A percentile compares a stretch with the other conserved stretches of the same genome.
Conservation (phyloP, 257 asterid genomes). For the Salvia hispanica region DNA sequence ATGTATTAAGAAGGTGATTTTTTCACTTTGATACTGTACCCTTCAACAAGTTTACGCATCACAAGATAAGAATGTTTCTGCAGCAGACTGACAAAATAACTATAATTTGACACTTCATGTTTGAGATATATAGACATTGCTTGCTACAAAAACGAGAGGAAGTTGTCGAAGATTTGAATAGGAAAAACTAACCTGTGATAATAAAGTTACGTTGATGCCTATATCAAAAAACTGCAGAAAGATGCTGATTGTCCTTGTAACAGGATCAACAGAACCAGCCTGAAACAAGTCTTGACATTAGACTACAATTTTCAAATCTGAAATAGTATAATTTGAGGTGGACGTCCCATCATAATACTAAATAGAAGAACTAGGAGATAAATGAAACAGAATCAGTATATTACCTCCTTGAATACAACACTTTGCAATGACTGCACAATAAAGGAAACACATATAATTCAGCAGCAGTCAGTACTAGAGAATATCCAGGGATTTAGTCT, state of each 20-base stretch:
- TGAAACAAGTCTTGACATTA: slow-evolving; percentile 40
- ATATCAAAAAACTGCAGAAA: slow-evolving; percentile 91
- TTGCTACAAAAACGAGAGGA: slow-evolving; percentile 20
- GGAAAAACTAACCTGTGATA: slow-evolving; percentile 77
- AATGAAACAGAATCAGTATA: slow-evolving; percentile 15
- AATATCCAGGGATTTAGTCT: slow-evolving; percentile 8
- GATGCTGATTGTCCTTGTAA: slow-evolving; percentile 89
- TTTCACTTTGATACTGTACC: background rate
- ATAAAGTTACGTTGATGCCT: slow-evolving; percentile 81
- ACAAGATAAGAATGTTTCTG: slow-evolving; percentile 2
- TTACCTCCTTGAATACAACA: slow-evolving; percentile 96
- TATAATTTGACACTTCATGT: background rate
- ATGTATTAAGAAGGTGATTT: slow-evolving; percentile 5
- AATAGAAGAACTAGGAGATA: slow-evolving; percentile 21
- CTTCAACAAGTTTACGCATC: slow-evolving; percentile 5
- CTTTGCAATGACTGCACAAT: slow-evolving; percentile 93
- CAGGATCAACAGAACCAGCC: slow-evolving; percentile 98
- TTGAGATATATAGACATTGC: slow-evolving; percentile 18
- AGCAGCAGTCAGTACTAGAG: slow-evolving; percentile 27
- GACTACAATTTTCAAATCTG: slow-evolving; percentile 27
- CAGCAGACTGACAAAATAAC: background rate
- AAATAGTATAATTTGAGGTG: slow-evolving; percentile 20
- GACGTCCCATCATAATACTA: slow-evolving; percentile 1
- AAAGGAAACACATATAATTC: slow-evolving; percentile 29
- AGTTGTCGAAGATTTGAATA: slow-evolving; percentile 27